Evolutionary conservation across 1,139 yeast species (phyloP).

Genomic region (Pichia sp.): DNA sequence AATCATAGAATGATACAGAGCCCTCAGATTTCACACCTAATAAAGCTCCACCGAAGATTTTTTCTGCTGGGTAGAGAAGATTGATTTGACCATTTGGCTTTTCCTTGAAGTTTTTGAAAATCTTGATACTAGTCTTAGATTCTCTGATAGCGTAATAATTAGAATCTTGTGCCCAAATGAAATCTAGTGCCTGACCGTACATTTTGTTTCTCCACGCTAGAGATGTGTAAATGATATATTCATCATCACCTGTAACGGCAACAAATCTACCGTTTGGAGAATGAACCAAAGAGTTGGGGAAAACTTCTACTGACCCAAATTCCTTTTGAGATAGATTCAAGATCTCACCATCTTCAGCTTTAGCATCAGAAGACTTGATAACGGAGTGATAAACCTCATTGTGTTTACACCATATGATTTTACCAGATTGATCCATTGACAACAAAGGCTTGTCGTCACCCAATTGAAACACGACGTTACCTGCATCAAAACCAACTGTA

Average conservation of each 20-base stretch:
- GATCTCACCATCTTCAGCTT: slow-evolving; percentile 75
- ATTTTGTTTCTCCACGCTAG: slow-evolving; percentile 97
- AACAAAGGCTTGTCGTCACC: slow-evolving; percentile 94
- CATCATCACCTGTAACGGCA: slow-evolving; percentile 97
- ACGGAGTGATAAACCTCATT: slow-evolving; percentile 84
- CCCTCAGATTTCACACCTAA: slow-evolving; percentile 80
- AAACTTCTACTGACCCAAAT: slow-evolving; percentile 86
- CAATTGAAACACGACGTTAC: slow-evolving; percentile 76
- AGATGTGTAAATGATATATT: slow-evolving; percentile 91
- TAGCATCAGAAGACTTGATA: slow-evolving; percentile 62
- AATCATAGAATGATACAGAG: slow-evolving; percentile 82
- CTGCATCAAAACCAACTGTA: slow-evolving; percentile 94
- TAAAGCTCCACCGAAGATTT: slow-evolving; percentile 80
- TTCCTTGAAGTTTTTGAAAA: slow-evolving; percentile 83
- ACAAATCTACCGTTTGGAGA: slow-evolving; percentile 98
- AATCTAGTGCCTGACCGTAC: slow-evolving; percentile 85
- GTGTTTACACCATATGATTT: slow-evolving; percentile 85
- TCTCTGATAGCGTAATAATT: slow-evolving; percentile 83
- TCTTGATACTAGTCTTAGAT: slow-evolving; percentile 57
- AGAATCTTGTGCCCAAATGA: slow-evolving; percentile 93
- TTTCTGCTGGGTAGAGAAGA: slow-evolving; percentile 70
- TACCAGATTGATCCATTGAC: slow-evolving; percentile 91
- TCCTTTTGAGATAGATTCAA: slow-evolving; percentile 78
- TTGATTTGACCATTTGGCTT: slow-evolving; percentile 59
- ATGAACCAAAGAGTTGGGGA: slow-evolving; percentile 81